Conservation (phyloP, 176 grass and related monocot genomes). For the Poa annua region DNA sequence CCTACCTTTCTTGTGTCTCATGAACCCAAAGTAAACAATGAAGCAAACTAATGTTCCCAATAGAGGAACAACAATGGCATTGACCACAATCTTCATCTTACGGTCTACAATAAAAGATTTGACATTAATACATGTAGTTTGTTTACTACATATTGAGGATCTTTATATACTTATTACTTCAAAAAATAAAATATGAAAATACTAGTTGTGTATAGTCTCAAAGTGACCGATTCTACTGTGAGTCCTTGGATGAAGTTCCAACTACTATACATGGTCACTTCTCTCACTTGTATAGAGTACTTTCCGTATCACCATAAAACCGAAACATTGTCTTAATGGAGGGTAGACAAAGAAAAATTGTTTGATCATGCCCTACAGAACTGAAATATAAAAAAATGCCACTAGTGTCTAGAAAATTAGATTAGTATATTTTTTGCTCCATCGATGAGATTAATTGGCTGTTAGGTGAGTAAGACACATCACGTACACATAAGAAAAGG, state of each 20-base stretch:
- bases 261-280: background rate
- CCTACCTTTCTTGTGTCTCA: slow-evolving; percentile 24
- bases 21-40: slow-evolving; percentile 8
- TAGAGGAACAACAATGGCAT: background rate
- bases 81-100: background rate
- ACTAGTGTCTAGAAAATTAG: background rate
- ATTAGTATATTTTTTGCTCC: background rate
- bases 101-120: background rate
- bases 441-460: too few species aligned
- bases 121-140: background rate
- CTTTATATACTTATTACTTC: background rate
- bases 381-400: background rate
- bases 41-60: slow-evolving; percentile 6
- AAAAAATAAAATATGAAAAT: background rate
- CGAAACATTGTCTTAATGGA: background rate
- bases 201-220: background rate
- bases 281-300: background rate
- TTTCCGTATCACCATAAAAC: background rate
- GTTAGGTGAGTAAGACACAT: too few species aligned
- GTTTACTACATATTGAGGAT: background rate
- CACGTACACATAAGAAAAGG: too few species aligned
- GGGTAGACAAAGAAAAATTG: background rate
- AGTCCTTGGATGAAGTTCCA: background rate
- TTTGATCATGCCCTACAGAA: background rate
- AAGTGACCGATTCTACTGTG: background rate